Evolutionary conservation across 1,139 yeast species (phyloP).

Genomic region (Arxiozyma telluris): DNA sequence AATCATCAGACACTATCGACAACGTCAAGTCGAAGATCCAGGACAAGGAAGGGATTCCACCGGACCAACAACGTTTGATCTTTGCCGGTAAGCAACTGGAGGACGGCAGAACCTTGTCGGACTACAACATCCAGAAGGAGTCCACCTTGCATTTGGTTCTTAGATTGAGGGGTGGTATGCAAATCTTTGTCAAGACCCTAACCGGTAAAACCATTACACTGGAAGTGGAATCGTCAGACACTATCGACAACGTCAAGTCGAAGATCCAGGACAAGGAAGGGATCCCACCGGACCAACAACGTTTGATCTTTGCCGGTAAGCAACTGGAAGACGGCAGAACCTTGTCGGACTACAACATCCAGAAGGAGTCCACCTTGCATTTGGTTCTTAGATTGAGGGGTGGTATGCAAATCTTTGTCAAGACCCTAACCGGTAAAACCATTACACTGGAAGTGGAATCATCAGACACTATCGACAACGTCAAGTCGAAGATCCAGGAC

Average conservation of each 20-base stretch:
- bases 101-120: constrained; percentile 59
- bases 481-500: constrained; percentile 97
- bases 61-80: constrained; percentile 96
- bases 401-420: constrained; percentile 57
- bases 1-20: constrained; percentile 65
- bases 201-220: constrained; percentile 67
- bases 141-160: constrained; percentile 50
- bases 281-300: constrained; percentile 97
- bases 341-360: constrained; percentile 57
- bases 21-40: constrained; percentile 96
- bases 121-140: constrained; percentile 60
- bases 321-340: constrained; percentile 71
- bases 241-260: constrained; percentile 82
- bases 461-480: constrained; percentile 67
- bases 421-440: constrained; percentile 63
- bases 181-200: constrained; percentile 52
- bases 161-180: constrained; percentile 51
- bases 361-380: constrained; percentile 54
- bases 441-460: constrained; percentile 64
- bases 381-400: constrained; percentile 52
- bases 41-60: constrained; percentile 98
- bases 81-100: constrained; percentile 95
- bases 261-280: constrained; percentile 99
- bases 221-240: constrained; percentile 65
- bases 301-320: constrained; percentile 98